Percentiles rank a stretch among this genome's conserved stretches.
Evolutionary conservation across 768 basidiomycete genomes (phyloP).

Genomic region (Lepiota brunneoincarnata): DNA sequence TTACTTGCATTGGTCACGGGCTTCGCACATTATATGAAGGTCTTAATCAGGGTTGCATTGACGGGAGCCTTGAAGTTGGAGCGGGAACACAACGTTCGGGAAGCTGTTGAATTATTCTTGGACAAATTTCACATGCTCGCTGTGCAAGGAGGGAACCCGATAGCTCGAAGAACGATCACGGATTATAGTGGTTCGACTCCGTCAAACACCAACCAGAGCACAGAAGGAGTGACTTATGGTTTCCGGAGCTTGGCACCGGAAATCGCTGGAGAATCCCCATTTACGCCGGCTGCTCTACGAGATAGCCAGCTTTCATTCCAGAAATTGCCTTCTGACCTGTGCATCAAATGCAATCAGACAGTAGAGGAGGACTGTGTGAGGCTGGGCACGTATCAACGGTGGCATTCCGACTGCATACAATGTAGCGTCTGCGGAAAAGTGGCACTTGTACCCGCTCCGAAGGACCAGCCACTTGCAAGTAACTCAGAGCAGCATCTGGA

Average conservation of each 20-base stretch:
- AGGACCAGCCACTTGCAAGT: conserved; percentile 51
- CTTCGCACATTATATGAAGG: conserved; percentile 97
- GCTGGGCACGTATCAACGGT: conserved; percentile 90
- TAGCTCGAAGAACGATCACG: conserved; percentile 73
- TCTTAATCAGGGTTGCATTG: conserved; percentile 95
- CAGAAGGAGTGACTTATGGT: conserved; percentile 87
- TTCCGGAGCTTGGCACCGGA: conserved; percentile 91
- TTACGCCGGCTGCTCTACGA: conserved; percentile 36
- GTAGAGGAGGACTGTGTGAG: conserved; percentile 98
- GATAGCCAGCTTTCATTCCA: conserved; percentile 43
- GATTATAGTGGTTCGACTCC: conserved; percentile 64
- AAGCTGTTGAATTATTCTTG: conserved; percentile 87
- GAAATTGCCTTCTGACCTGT: conserved; percentile 87
- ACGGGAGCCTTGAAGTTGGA: conserved; percentile 96
- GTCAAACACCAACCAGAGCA: conserved; percentile 61
- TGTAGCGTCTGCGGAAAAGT: conserved; percentile 78
- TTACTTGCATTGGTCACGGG: conserved; percentile 96
- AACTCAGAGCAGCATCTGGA: conserved; percentile 48
- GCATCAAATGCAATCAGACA: conserved; percentile 82
- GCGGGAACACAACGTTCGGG: conserved; percentile 77
- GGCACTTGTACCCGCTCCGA: conserved; percentile 61
- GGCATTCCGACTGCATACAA: conserved; percentile 92
- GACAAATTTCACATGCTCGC: conserved; percentile 92
- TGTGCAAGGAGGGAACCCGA: conserved; percentile 77
- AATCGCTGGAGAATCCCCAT: conserved; percentile 86